Evolutionary conservation across 2,329 filamentous ascomycete species (phyloP).

Genomic region (Fusarium verticillioides): DNA sequence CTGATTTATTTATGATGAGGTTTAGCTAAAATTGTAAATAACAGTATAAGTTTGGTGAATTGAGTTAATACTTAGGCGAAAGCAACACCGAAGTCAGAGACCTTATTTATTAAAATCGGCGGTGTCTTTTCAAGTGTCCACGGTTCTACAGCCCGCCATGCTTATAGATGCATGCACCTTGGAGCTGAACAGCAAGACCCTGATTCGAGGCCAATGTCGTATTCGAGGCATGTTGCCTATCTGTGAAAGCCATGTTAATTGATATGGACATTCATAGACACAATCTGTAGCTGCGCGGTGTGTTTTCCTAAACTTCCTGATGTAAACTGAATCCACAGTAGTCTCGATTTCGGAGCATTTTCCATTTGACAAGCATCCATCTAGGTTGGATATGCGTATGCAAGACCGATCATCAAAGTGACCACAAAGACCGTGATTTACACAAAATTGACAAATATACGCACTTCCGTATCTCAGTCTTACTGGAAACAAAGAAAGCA

Average conservation of each 20-base stretch:
- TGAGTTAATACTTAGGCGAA: neutral
- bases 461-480: neutral
- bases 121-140: neutral
- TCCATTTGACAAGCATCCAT: neutral
- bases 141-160: neutral
- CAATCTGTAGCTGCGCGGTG: rapidly evolving
- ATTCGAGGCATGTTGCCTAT: neutral
- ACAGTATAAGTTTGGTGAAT: neutral
- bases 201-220: neutral
- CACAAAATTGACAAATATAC: neutral
- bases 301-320: neutral
- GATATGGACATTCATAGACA: too few species aligned
- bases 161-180: neutral
- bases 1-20: neutral
- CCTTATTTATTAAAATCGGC: neutral
- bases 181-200: neutral
- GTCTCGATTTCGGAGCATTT: rapidly evolving
- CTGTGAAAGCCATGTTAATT: neutral
- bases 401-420: neutral
- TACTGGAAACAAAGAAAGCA: neutral
- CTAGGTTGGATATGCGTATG: too few species aligned
- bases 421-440: neutral
- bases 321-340: rapidly evolving
- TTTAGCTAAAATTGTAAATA: neutral
- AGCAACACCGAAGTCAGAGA: neutral